Evolutionary conservation across 176 grass and related monocot genomes (phyloP), one percentile per base, ranked within the genome.

Genomic region (Thalia dealbata): DNA sequence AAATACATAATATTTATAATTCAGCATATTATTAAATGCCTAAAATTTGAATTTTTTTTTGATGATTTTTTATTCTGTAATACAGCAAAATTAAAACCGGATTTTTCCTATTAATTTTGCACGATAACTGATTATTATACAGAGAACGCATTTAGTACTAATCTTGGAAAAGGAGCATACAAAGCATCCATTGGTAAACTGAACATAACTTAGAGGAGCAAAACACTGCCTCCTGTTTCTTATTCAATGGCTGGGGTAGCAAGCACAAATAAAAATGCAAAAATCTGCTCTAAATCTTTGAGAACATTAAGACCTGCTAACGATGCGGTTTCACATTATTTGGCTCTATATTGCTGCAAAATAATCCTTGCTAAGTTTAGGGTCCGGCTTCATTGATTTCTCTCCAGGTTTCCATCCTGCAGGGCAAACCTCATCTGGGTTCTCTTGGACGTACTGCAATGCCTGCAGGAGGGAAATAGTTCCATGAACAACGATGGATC

Each of bases 361-460:
- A 71, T 86, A 96, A 50, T 96, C 91, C 79, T 96, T 88, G 83
- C 91, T 91, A n/a, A 85, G 85, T 80, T 96, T 96, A 19, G 88
- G 85, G 64, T 96, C 88, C 5, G 85, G 85, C 86, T 96, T 96
- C 91, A 96, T 96, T 0, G 88, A 88, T 70, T 81, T 97, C 7
- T 88, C 90, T 71, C 87, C 87, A 41, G 85, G 85, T 45, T 99
- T 99, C 90, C 90, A 91, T 64, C 90, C 95, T 23, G 90, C 90
- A 45, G 87, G 90, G 79, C 89, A 97, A 41, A 99, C 95, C 87
- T 93, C 95, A 24, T 99, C 95, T 1, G 90, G 90, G 84, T 99
- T 99, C 64, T 97, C 89, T 78, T 97, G 89, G 70, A 97, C 89
- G 73, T 90, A 92, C 38, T 92, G 93, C 76, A 97, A 80, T 15